Evolutionary conservation across 129 eudicot genomes (phyloP), one percentile per base, ranked within the genome.

Genomic region (Ambrosia artemisiifolia): DNA sequence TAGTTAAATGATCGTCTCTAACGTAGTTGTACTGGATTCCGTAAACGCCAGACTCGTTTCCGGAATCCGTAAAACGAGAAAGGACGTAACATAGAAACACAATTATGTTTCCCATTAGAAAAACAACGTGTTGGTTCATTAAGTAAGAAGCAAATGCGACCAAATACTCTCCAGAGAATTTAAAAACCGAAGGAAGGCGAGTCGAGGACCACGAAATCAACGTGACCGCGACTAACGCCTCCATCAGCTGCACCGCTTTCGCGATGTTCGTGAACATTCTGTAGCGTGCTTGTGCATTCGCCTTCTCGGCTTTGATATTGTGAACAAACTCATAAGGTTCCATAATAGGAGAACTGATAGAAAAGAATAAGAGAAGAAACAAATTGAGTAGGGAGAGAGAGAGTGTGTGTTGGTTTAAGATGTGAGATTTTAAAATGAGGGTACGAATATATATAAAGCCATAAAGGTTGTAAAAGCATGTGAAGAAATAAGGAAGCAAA

Each of bases 151-250:
- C 64, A 13, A 84, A 13, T 38, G 69, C 55, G 3, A 78, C 17
- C 11, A 84, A 3, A 67, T 43, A 80, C 19, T 54, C 71, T 63
- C 79, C 77, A 60, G 81, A 57, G 7, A 69, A 13, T 44, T 57
- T 76, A 1, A 76, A 56, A 35, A 56, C 74, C 11, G 40, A 11
- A 19, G 97, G 87, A 7, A 87, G 66, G 6, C 83, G 79, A 3
- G 86, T 78, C 36, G 92, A 80, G 2, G 91, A 84, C 90, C 92
- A 88, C 9, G 88, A 88, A n/a, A 91, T 50, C 64, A 91, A 67
- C 14, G 65, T 63, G 38, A 88, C 30, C 2, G 78, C 86, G 30
- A 79, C 80, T 43, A 88, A 40, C 20, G 82, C 73, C 34, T 91
- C 92, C 13, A 82, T 33, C 9, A 82, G 16, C 28, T 81, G 88